phyloP scores from a whole-genome alignment of 768 basidiomycete species.

The Leccinum pellstonianum region DNA sequence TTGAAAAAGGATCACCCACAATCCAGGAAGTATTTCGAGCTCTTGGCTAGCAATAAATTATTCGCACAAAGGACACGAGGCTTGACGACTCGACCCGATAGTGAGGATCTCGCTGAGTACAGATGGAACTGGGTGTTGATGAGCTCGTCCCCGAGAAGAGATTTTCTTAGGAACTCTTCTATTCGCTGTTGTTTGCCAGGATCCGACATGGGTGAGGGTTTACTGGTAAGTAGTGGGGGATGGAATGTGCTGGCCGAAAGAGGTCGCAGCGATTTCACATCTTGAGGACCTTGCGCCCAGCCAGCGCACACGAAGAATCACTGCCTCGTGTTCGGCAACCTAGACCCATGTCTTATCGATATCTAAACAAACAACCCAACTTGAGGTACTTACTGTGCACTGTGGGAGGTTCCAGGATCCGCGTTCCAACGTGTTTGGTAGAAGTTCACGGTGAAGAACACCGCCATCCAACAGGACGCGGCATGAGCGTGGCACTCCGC shows the following conservation, averaged over 20 bases:
- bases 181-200: conserved; percentile 11
- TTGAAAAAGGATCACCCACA: conserved; percentile 14
- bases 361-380: not conserved
- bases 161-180: conserved; percentile 25
- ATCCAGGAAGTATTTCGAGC: conserved; percentile 30
- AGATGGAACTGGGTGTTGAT: conserved; percentile 34
- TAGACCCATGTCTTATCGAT: not conserved
- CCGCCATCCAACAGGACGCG: not conserved
- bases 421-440: not conserved
- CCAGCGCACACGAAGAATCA: not conserved
- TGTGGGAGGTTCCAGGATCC: not conserved
- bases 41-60: conserved; percentile 24
- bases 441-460: not conserved
- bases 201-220: conserved; percentile 10
- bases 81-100: conserved; percentile 8
- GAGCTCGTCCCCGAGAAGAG: conserved; percentile 28
- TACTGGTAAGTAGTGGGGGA: not conserved
- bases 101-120: conserved; percentile 22
- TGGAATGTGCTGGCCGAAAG: not conserved
- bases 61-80: conserved; percentile 30
- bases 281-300: not conserved
- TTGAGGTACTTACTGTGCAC: not conserved
- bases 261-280: not conserved
- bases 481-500: not conserved
- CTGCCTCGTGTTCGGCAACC: not conserved